A percentile compares a stretch with the other conserved stretches of the same genome.
Evolutionary conservation across 2,329 filamentous ascomycete genomes (phyloP).

Genomic region (Penicillium janthinellum): DNA sequence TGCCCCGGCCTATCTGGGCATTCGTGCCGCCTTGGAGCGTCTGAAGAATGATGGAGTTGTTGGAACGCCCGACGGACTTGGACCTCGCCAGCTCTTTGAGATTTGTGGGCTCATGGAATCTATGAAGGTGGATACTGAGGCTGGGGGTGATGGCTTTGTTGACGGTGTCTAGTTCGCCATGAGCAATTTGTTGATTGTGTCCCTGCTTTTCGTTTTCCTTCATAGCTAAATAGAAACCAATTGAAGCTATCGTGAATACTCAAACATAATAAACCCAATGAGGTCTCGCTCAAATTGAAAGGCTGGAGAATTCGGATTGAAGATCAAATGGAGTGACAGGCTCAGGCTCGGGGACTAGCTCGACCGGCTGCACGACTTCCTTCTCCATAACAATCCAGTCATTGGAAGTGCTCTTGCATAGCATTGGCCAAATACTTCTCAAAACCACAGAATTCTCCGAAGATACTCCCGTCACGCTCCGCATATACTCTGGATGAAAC

Average conservation of each 20-base stretch:
- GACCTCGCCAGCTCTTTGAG: conserved; percentile 43
- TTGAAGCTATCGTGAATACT: not conserved
- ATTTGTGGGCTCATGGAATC: conserved; percentile 45
- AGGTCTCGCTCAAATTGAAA: not conserved
- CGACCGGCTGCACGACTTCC: not conserved
- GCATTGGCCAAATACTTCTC: not conserved
- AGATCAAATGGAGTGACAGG: not conserved
- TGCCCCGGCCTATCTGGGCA: conserved; percentile 41
- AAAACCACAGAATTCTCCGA: not conserved
- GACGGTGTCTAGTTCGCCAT: conserved; percentile 28
- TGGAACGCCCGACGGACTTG: conserved; percentile 33
- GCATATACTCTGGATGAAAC: not conserved
- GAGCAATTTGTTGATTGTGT: not conserved
- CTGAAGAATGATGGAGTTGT: conserved; percentile 41
- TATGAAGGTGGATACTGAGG: conserved; percentile 41
- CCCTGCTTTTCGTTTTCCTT: not conserved
- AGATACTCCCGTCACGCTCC: not conserved
- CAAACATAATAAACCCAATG: not conserved
- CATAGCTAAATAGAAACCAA: not conserved
- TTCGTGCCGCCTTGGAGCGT: conserved; percentile 35
- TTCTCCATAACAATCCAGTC: not conserved
- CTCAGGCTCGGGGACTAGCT: not conserved
- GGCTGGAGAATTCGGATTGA: not conserved
- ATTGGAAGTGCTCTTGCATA: not conserved
- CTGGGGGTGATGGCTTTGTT: conserved; percentile 38